phyloP scores from a whole-genome alignment of 768 basidiomycete genomes.

The Suillus paluster region DNA sequence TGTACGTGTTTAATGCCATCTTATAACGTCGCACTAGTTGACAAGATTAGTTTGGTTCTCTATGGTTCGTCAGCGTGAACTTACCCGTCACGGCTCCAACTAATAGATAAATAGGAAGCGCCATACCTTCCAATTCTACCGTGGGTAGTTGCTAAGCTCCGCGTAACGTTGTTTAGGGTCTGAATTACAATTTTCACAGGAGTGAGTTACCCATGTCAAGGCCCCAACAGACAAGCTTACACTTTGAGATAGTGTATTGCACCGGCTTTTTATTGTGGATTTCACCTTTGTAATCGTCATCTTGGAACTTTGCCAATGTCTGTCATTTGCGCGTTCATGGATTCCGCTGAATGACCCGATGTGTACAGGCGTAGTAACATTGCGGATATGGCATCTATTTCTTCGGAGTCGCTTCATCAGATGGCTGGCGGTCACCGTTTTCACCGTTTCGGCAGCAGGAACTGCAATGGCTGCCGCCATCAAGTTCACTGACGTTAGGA shows the following conservation, averaged over 20 bases:
- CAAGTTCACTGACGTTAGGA: not conserved
- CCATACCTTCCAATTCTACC: not conserved
- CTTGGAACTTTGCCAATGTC: conserved; percentile 23
- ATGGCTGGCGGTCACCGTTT: not conserved
- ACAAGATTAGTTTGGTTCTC: not conserved
- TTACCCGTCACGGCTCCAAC: not conserved
- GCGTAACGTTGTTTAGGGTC: not conserved
- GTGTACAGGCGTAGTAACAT: conserved; percentile 16
- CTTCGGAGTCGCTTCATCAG: conserved; percentile 7
- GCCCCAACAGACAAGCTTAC: not conserved
- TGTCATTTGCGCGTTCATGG: not conserved
- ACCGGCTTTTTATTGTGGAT: not conserved
- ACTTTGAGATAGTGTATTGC: not conserved
- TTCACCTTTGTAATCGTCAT: not conserved
- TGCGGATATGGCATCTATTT: conserved; percentile 28
- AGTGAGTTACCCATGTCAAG: not conserved
- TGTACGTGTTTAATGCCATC: not conserved
- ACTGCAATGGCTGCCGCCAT: not conserved
- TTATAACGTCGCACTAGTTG: not conserved
- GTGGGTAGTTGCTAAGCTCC: not conserved
- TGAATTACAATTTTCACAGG: not conserved
- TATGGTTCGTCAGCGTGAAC: not conserved
- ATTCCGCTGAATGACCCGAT: not conserved
- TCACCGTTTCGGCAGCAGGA: not conserved
- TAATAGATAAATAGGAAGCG: not conserved